These are phyloP conservation scores for Gnaphalium uliginosum DNA, from an alignment of 129 eudicot species.

Conservation along the genomic window DNA sequence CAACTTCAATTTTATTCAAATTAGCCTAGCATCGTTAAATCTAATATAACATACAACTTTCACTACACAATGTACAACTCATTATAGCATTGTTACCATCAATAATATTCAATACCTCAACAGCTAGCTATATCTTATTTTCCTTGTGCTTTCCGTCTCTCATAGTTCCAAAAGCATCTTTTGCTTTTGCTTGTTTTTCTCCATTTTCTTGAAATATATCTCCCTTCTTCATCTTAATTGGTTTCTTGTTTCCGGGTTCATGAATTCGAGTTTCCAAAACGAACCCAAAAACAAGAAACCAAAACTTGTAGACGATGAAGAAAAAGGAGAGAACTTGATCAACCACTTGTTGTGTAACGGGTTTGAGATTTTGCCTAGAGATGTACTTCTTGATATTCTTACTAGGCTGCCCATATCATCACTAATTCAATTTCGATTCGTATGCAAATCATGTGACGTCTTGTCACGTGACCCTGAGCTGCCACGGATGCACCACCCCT, in stretches of 20 bases:
- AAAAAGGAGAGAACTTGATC: conserved; percentile 16
- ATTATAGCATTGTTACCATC: conserved; percentile 22
- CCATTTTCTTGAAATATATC: conserved; percentile 15
- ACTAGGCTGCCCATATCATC: conserved; percentile 54
- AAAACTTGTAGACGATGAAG: conserved; percentile 14
- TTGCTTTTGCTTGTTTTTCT: conserved; percentile 26
- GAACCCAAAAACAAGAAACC: conserved; percentile 35
- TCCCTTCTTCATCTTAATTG: not conserved
- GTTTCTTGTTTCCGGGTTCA: conserved; percentile 22
- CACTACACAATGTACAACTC: conserved; percentile 23
- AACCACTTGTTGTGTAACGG: conserved; percentile 21
- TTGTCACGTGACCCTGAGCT: conserved; percentile 47
- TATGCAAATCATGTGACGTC: conserved; percentile 35
- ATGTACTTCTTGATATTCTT: conserved; percentile 50
- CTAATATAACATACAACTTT: not conserved
- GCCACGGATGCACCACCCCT: conserved; percentile 30
- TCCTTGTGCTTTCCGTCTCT: conserved; percentile 45
- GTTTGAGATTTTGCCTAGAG: conserved; percentile 40
- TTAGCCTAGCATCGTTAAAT: not conserved
- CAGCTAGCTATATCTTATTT: conserved; percentile 37
- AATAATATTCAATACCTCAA: conserved; percentile 15
- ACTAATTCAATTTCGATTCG: conserved; percentile 54
- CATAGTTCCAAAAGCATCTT: conserved; percentile 37
- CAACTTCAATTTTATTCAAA: conserved; percentile 28
- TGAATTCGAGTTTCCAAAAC: conserved; percentile 19